A percentile compares a stretch with the other conserved stretches of the same genome.
phyloP scores from a whole-genome alignment of 495 filamentous ascomycete genomes.

The Usnea hakonensis region DNA sequence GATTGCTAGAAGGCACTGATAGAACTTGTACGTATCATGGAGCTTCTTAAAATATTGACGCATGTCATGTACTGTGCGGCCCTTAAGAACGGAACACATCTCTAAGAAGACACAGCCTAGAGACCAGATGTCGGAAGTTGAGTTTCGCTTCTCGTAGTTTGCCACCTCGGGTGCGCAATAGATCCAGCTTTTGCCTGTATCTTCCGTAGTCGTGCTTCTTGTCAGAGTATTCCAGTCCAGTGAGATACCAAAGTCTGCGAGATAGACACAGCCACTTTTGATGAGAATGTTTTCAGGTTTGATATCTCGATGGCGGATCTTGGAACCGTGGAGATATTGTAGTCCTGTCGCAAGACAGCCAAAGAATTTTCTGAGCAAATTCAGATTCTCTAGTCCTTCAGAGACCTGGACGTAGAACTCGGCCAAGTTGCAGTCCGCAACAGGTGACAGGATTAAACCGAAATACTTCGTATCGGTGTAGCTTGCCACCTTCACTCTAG shows the following conservation, averaged over 20 bases:
- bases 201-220: constrained; percentile 23
- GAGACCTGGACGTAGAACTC: constrained; percentile 12
- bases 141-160: constrained; percentile 20
- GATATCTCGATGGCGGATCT: constrained; percentile 34
- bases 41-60: constrained; percentile 2
- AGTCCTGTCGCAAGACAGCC: constrained; percentile 34
- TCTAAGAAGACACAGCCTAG: constrained; percentile 39
- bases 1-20: neutral
- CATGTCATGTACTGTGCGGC: constrained; percentile 12
- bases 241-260: constrained; percentile 39
- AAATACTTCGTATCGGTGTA: constrained; percentile 31
- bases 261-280: constrained; percentile 26
- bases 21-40: constrained; percentile 8
- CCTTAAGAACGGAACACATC: constrained; percentile 31
- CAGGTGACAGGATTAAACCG: constrained; percentile 29
- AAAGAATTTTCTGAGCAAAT: constrained; percentile 28
- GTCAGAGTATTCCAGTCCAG: constrained; percentile 26
- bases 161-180: constrained; percentile 34
- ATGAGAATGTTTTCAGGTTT: constrained; percentile 41
- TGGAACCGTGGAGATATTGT: constrained; percentile 30
- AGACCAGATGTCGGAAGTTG: constrained; percentile 34
- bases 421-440: constrained; percentile 29
- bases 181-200: constrained; percentile 17
- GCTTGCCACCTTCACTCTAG: constrained; percentile 4
- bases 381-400: neutral